phyloP scores from a whole-genome alignment of 179 eudicot genomes.

The Patellifolia procumbens region DNA sequence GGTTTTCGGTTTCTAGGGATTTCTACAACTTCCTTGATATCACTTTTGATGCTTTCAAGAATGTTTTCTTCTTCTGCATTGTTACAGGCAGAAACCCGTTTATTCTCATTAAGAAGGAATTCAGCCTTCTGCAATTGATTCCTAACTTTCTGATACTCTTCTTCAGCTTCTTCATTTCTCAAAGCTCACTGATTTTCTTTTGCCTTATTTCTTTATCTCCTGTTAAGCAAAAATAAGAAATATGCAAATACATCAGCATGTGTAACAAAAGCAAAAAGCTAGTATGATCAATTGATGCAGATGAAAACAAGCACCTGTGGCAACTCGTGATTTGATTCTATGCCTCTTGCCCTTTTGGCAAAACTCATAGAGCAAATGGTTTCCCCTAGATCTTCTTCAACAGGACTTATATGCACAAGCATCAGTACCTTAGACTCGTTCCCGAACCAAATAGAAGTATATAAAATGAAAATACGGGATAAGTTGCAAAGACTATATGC shows the following conservation, averaged over 20 bases:
- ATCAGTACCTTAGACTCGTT: slow-evolving; percentile 65
- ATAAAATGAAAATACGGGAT: not conserved
- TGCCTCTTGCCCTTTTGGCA: slow-evolving; percentile 67
- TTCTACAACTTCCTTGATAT: slow-evolving; percentile 26
- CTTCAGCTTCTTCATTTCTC: slow-evolving; percentile 55
- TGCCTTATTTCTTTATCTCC: slow-evolving; percentile 53
- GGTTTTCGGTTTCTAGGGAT: slow-evolving; percentile 37
- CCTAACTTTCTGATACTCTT: slow-evolving; percentile 37
- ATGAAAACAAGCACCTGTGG: slow-evolving; percentile 41
- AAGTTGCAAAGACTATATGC: not conserved
- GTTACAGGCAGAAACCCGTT: slow-evolving; percentile 30
- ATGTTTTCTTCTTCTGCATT: slow-evolving; percentile 32
- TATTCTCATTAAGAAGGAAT: slow-evolving; percentile 49
- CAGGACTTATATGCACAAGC: slow-evolving; percentile 68
- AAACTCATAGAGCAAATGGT: slow-evolving; percentile 68
- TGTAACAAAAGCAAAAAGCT: not conserved
- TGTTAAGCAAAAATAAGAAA: slow-evolving; percentile 20
- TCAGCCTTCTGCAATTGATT: slow-evolving; percentile 48
- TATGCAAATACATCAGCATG: not conserved
- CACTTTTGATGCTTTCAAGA: slow-evolving; percentile 29
- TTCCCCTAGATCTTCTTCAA: slow-evolving; percentile 64
- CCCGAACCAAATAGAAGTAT: slow-evolving; percentile 42
- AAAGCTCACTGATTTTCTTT: slow-evolving; percentile 50
- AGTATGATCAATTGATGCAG: not conserved
- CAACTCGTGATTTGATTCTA: slow-evolving; percentile 53